Evolutionary conservation across 495 filamentous ascomycete genomes (phyloP), one percentile per base, ranked within the genome.

Genomic region (Hypomontagnella submonticulosa): DNA sequence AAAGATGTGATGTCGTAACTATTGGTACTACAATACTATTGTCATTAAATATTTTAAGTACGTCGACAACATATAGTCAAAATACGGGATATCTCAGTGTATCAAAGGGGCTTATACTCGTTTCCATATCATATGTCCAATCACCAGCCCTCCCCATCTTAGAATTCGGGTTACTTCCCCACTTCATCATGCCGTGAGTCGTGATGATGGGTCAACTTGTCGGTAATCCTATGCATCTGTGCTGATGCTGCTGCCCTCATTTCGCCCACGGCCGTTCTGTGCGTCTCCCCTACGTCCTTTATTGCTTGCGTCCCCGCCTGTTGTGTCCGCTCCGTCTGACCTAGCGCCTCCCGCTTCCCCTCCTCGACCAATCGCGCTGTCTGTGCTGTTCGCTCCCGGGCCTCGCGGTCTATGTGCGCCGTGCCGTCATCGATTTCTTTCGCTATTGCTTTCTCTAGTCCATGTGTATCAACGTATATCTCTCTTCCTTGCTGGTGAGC

Each of bases 401-500:
- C 48, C 13, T 71, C 70, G 32, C 64, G 61, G 11, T 58, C 50
- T 0, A 74, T 46, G 2, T n/a, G 16, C 18, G 55, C 47, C 34
- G 49, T 47, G n/a, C 44, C 44, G 2, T 63, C 37, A 8, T 71
- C 50, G n/a, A 73, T 18, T 41, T 63, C 57, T 15, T 37, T 41
- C 12, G 42, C 54, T 0, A 52, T 49, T 3, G 60, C 37, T 12
- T 59, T 55, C 15, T 58, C 57, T 32, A 69, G 19, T 7, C 53
- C 38, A 1, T 61, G 54, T 30, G 67, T 44, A 11, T 66, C 57
- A 3, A 56, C 61, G 2, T 53, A 42, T 1, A 71, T 40, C 7
- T 60, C 53, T 19, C 63, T 69, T 19, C 57, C 70, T 10, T 69
- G 54, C 15, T 71, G 53, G 6, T 66, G 61, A 10, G 69, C 54